phyloP scores from a whole-genome alignment of 768 basidiomycete genomes.

The Xerocomellus chrysenteron region DNA sequence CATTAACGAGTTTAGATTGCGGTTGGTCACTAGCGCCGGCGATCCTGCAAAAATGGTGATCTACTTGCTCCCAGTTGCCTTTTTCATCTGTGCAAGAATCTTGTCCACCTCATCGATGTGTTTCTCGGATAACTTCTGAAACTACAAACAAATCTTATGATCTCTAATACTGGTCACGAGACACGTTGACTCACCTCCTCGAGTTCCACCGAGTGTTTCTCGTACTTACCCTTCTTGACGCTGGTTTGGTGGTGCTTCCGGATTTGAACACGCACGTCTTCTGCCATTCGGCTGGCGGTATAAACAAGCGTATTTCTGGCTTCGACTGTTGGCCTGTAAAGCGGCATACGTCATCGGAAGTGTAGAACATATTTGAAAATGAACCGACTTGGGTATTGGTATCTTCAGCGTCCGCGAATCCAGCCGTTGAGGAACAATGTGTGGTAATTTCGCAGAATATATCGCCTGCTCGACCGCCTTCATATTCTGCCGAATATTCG shows the following conservation, averaged over 20 bases:
- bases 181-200: conserved; percentile 46
- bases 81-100: conserved; percentile 61
- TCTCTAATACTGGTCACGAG: background rate
- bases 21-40: background rate
- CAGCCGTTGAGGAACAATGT: conserved; percentile 66
- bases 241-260: conserved; percentile 68
- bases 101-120: conserved; percentile 66
- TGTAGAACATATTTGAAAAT: background rate
- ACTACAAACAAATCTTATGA: conserved; percentile 41
- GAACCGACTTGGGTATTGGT: conserved; percentile 71
- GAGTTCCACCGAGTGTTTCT: conserved; percentile 66
- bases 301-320: conserved; percentile 56
- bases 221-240: conserved; percentile 66
- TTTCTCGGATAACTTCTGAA: conserved; percentile 69
- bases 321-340: conserved; percentile 71
- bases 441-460: conserved; percentile 72
- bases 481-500: conserved; percentile 53
- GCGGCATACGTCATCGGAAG: background rate
- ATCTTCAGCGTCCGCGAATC: conserved; percentile 75
- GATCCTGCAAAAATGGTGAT: background rate
- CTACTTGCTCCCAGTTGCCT: conserved; percentile 41
- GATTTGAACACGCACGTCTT: conserved; percentile 73
- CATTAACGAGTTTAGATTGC: background rate
- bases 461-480: conserved; percentile 75
- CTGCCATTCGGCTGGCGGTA: conserved; percentile 60